Evolutionary conservation across 2,329 filamentous ascomycete genomes (phyloP).

Genomic region (Zopfia rhizophila): DNA sequence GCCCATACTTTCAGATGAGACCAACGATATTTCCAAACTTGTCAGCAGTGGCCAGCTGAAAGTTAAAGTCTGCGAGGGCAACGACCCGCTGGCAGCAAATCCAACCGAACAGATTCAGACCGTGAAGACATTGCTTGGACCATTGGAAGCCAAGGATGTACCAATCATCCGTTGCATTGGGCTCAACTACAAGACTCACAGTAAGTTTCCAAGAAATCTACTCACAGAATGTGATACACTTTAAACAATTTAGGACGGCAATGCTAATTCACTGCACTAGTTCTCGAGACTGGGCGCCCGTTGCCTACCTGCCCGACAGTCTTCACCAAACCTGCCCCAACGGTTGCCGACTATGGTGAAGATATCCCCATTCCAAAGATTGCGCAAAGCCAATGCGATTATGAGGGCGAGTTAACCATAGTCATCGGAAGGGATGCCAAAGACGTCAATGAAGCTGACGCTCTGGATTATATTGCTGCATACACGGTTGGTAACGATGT

Average conservation of each 20-base stretch:
- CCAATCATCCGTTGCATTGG: conserved; percentile 57
- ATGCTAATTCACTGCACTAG: not conserved
- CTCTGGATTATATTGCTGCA: conserved; percentile 59
- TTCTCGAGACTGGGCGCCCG: conserved; percentile 1
- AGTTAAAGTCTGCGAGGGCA: no score
- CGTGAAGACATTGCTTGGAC: conserved; percentile 61
- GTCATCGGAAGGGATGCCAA: conserved; percentile 62
- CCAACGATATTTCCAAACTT: no score
- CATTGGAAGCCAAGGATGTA: conserved; percentile 54
- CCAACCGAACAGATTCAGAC: no score
- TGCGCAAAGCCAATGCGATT: conserved; percentile 2
- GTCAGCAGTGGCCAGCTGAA: no score
- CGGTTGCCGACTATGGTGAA: no score
- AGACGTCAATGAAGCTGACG: conserved; percentile 54
- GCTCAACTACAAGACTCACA: conserved; percentile 57
- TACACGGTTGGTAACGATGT: conserved; percentile 65
- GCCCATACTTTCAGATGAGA: no score
- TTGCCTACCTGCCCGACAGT: conserved; percentile 4
- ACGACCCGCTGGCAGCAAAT: no score
- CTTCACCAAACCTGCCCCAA: conserved; percentile 3
- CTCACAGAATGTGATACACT: conserved; percentile 33
- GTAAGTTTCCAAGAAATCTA: conserved; percentile 46
- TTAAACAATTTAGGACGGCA: not conserved
- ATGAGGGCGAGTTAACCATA: conserved; percentile 36
- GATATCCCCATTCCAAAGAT: conserved; percentile 7